These are phyloP conservation scores for Avena eriantha DNA, from an alignment of 176 grass and related monocot species.

Conservation along the genomic window DNA sequence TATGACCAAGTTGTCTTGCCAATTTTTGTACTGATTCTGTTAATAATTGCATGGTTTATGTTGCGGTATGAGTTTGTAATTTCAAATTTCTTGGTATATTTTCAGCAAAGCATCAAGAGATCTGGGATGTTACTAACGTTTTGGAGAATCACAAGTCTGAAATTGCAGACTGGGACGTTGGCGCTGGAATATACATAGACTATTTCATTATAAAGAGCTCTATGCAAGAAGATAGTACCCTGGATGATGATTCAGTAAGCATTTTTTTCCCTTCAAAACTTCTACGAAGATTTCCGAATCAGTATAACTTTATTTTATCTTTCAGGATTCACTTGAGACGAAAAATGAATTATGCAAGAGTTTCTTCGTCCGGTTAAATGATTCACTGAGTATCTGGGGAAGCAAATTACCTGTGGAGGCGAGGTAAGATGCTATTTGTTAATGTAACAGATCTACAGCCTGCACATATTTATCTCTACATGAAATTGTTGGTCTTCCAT, in stretches of 20 bases:
- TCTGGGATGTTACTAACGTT: constrained; percentile 73
- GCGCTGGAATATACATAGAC: constrained; percentile 86
- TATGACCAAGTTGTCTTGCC: background rate
- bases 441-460: background rate
- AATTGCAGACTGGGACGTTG: constrained; percentile 95
- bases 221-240: constrained; percentile 67
- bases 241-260: constrained; percentile 74
- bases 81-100: constrained; percentile 12
- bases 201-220: constrained; percentile 72
- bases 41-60: background rate
- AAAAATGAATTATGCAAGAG: constrained; percentile 74
- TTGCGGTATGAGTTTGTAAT: constrained; percentile 1
- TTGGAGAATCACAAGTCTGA: constrained; percentile 86
- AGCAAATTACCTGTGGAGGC: constrained; percentile 83
- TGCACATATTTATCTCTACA: background rate
- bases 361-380: constrained; percentile 75
- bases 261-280: background rate
- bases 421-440: constrained; percentile 56
- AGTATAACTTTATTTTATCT: constrained; percentile 19
- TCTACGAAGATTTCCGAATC: constrained; percentile 26
- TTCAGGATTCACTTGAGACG: constrained; percentile 75
- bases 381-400: constrained; percentile 83
- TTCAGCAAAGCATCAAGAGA: constrained; percentile 79
- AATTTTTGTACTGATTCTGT: background rate
- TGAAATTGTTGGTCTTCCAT: constrained; percentile 11